Base-by-base conservation (phyloP, 768 basidiomycete species). In the Tylopilus balloui region DNA sequence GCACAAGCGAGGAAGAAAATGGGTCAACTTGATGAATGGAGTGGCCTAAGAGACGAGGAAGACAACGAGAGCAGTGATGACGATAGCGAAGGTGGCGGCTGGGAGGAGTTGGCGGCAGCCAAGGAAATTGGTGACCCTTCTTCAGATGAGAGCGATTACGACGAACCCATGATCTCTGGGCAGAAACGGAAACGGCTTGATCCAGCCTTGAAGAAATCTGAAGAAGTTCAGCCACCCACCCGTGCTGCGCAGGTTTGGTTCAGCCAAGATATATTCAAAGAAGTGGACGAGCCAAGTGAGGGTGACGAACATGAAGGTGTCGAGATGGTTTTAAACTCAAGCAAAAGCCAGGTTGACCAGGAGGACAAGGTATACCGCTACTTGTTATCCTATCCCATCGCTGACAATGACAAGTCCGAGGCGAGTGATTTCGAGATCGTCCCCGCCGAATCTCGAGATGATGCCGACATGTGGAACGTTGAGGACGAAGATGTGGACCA, bases 191-290 rank as follows among this genome's bases (percentile, higher is more conserved):
- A 67, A 53, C 66, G 74, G 36, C 54, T 48, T 3, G 61, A 60
- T n/a, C 50, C 58, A 15, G 54, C 52, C 12, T 63, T 81, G 31
- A 73, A 76, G 3, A 72, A 75, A 27, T 71, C 25, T 6, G 3
- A 9, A 3, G 24, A 43, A 10, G 21, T 80, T 28, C 72, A 73
- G 15, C 53, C 65, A 17, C 58, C 63, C 1, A 81, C 77, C 57
- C 77, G 77, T 39, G 76, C 83, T 38, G 80, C 92, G 2, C 78
- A 86, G 58, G 65, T 97, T n/a, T 99, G 96, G 96, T 99, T 97
- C 70, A 85, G 88, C 55, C 95, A 96, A 68, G 86, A 88, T 43
- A 69, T 96, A 37, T 99, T 99, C 74, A 77, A 81, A 42, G 77
- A 64, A 6, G 62, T 74, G 28, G 65, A 65, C 10, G 71, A 73